phyloP scores from a whole-genome alignment of 352 stramenopile genomes.

The Hyaloperonospora arabidopsidis region DNA sequence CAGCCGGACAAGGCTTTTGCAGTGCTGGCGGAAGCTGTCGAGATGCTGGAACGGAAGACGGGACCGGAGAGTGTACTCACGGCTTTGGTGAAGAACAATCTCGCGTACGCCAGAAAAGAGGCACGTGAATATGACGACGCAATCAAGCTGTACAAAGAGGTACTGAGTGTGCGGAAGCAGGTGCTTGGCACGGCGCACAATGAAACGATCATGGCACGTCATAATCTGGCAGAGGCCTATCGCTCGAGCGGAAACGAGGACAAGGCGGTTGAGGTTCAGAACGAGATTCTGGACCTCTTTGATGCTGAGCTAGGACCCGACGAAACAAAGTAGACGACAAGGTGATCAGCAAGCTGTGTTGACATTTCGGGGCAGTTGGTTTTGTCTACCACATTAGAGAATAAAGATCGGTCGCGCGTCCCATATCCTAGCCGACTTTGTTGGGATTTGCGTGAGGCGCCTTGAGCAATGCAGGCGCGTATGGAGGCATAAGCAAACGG shows the following conservation, averaged over 20 bases:
- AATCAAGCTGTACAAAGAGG: conserved; percentile 57
- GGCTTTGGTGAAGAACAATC: conserved; percentile 76
- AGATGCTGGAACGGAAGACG: conserved; percentile 54
- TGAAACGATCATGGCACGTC: conserved; percentile 74
- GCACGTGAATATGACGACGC: conserved; percentile 58
- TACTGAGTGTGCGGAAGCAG: conserved; percentile 51
- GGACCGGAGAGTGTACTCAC: conserved; percentile 52
- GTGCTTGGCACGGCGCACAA: conserved; percentile 61
- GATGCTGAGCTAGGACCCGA: conserved; percentile 36
- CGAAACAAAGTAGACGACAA: conserved; percentile 17
- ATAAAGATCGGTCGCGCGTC: too few species aligned
- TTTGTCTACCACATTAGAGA: too few species aligned
- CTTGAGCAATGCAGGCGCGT: conserved; percentile 71
- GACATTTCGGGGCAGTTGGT: conserved; percentile 4
- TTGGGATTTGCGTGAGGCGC: conserved; percentile 78
- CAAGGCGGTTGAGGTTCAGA: conserved; percentile 68
- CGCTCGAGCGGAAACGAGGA: conserved; percentile 70
- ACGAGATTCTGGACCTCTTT: conserved; percentile 74
- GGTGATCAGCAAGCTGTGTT: conserved; percentile 1
- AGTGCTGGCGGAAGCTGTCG: conserved; percentile 50
- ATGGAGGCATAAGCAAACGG: conserved; percentile 58
- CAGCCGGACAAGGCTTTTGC: conserved; percentile 57
- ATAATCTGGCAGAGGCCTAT: conserved; percentile 77
- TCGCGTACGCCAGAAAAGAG: conserved; percentile 76
- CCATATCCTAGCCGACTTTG: conserved; percentile 51